These are phyloP conservation scores for Escovopsis sp. DNA, from an alignment of 2,329 filamentous ascomycete species.

Conservation along the genomic window DNA sequence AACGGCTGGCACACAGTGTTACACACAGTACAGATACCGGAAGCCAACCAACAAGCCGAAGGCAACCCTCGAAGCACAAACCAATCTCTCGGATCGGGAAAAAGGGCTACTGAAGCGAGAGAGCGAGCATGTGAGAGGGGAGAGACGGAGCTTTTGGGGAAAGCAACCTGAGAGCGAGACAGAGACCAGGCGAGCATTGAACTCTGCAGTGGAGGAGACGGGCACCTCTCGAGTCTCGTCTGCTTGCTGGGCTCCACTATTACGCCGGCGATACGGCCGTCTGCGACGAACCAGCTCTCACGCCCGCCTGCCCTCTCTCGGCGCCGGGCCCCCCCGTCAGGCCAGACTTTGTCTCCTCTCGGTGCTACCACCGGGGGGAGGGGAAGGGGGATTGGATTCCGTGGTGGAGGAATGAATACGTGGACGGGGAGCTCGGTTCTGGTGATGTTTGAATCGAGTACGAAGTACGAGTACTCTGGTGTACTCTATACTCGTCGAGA, in stretches of 20 bases:
- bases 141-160: neutral
- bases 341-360: too few species aligned
- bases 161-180: neutral
- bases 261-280: conserved; percentile 44
- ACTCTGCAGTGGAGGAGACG: neutral
- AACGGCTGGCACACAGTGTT: neutral
- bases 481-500: too few species aligned
- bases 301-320: conserved; percentile 12
- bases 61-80: too few species aligned
- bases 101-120: too few species aligned
- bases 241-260: conserved; percentile 33
- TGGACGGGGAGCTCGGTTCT: too few species aligned
- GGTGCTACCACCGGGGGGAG: too few species aligned
- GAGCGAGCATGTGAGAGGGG: neutral
- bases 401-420: too few species aligned
- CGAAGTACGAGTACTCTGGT: too few species aligned
- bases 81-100: neutral
- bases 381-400: too few species aligned
- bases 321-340: conserved; percentile 10
- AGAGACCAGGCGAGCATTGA: neutral
- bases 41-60: too few species aligned
- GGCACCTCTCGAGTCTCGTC: conserved; percentile 6
- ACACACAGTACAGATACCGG: conserved; percentile 2
- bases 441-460: too few species aligned
- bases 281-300: conserved; percentile 22